Evolutionary conservation across 2,329 filamentous ascomycete genomes (phyloP).

Genomic region (Ophiostoma piceae): DNA sequence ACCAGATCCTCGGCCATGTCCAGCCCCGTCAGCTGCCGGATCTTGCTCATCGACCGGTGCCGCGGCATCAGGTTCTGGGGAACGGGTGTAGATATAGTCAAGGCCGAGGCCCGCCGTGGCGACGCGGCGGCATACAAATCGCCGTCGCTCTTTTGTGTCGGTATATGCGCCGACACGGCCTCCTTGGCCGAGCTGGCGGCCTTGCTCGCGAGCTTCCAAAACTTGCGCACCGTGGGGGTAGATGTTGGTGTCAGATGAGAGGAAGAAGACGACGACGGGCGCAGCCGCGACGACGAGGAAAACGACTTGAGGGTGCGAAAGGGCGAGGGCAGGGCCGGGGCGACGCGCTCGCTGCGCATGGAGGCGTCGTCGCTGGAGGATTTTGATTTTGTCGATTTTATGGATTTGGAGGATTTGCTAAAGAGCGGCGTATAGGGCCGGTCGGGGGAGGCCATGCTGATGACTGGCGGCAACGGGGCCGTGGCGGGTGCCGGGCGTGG

Average conservation of each 20-base stretch:
- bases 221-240: conserved; percentile 20
- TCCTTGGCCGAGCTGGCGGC: conserved; percentile 19
- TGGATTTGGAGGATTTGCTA: background rate
- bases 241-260: too few relatives aligned
- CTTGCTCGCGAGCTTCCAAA: conserved; percentile 20
- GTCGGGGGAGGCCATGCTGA: too few relatives aligned
- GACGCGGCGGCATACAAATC: conserved; percentile 14
- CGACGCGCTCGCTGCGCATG: background rate
- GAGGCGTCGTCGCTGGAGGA: background rate
- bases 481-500: background rate
- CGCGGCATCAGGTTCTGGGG: conserved; percentile 4
- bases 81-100: background rate
- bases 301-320: background rate
- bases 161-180: background rate
- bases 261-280: background rate
- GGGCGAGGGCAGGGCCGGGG: background rate
- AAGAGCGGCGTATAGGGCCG: too few relatives aligned
- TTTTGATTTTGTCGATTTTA: background rate
- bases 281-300: conserved; percentile 18
- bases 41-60: conserved; percentile 25
- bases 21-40: conserved; percentile 25
- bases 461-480: background rate
- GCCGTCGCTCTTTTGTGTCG: conserved; percentile 14
- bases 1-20: conserved; percentile 14
- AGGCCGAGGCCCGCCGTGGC: background rate